Evolutionary conservation across 306 rosid species (phyloP).

Genomic region (Citrullus amarus): DNA sequence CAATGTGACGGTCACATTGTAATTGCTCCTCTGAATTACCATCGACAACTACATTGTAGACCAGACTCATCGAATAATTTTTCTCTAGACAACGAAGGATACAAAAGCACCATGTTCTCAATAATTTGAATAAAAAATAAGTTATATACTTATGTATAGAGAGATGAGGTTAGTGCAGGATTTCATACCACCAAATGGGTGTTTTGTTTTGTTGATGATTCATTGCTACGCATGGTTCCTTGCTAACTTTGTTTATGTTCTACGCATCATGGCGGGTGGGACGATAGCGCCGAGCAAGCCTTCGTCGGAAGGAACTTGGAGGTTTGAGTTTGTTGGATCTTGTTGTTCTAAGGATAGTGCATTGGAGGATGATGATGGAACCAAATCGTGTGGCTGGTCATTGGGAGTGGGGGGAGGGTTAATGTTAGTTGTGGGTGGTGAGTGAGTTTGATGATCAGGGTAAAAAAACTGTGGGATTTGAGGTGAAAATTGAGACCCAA

Average conservation of each 20-base stretch:
- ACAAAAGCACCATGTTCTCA: not conserved
- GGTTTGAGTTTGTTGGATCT: constrained; percentile 4
- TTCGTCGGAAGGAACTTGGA: constrained; percentile 26
- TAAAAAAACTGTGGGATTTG: constrained; percentile 40
- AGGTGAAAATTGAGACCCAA: constrained; percentile 24
- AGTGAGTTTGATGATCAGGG: constrained; percentile 24
- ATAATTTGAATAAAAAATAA: not conserved
- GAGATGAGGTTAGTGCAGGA: not conserved
- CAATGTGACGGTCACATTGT: not conserved
- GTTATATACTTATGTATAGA: not conserved
- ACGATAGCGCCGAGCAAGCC: constrained; percentile 91
- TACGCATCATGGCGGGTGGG: constrained; percentile 62
- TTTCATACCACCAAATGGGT: not conserved
- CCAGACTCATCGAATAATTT: no score
- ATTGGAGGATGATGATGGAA: constrained; percentile 13
- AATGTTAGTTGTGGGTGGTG: constrained; percentile 13
- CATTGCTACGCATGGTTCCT: no score
- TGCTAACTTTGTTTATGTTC: not conserved
- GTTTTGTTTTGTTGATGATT: no score
- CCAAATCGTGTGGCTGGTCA: constrained; percentile 7
- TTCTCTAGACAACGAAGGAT: not conserved
- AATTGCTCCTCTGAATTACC: no score
- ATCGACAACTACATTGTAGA: no score
- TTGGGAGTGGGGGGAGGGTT: not conserved
- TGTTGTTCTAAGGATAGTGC: constrained; percentile 3